Conservation (phyloP, 1,139 yeast species). For the Arxiozyma telluris region DNA sequence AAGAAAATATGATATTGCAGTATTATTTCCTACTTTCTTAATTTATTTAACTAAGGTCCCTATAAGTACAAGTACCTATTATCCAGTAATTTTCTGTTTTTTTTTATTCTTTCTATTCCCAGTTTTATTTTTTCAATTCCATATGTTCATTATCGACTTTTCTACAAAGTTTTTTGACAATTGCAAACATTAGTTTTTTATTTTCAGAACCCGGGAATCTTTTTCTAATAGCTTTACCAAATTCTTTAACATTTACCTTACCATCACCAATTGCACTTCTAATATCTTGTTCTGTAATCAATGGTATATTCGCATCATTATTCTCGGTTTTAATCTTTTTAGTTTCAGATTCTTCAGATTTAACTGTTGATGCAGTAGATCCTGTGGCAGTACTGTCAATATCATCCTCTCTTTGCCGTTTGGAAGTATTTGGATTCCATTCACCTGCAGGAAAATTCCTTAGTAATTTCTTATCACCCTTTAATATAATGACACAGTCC, state of each 20-base stretch:
- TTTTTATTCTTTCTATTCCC: background rate
- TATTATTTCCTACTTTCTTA: background rate
- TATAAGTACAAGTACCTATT: background rate
- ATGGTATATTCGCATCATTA: slow-evolving; percentile 22
- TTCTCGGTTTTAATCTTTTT: slow-evolving; percentile 16
- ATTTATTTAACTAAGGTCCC: too few species aligned
- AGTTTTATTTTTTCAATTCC: slow-evolving; percentile 42
- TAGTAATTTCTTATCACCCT: slow-evolving; percentile 53
- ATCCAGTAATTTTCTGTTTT: background rate
- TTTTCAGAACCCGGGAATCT: slow-evolving; percentile 61
- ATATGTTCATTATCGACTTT: slow-evolving; percentile 57
- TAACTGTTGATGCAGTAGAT: slow-evolving; percentile 10
- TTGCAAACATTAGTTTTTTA: slow-evolving; percentile 53
- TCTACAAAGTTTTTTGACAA: slow-evolving; percentile 57
- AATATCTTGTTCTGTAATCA: slow-evolving; percentile 64
- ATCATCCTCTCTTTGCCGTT: slow-evolving; percentile 32
- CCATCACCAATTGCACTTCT: slow-evolving; percentile 44
- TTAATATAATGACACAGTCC: slow-evolving; percentile 59
- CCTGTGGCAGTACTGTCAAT: slow-evolving; percentile 7
- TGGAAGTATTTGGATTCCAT: slow-evolving; percentile 63
- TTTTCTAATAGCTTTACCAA: slow-evolving; percentile 50
- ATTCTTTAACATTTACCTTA: slow-evolving; percentile 45
- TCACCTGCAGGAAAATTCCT: slow-evolving; percentile 68
- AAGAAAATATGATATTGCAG: background rate
- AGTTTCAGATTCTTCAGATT: slow-evolving; percentile 10